Conservation (phyloP, 2,329 filamentous ascomycete species). For the Neonectria ditissima region DNA sequence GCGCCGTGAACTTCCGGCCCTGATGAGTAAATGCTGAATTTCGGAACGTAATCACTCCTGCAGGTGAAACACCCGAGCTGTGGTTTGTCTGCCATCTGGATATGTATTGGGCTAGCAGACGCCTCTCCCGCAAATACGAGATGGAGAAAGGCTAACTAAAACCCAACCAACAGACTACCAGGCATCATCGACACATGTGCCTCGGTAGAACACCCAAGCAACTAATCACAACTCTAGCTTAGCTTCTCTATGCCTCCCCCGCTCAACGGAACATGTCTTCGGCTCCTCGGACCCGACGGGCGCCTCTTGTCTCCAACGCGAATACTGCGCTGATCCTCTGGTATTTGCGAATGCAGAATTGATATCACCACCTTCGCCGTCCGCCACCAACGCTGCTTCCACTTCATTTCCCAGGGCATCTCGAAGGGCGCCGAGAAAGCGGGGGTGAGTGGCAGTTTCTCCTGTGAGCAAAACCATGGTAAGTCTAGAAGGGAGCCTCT, state of each 20-base stretch:
- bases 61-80: too few relatives aligned
- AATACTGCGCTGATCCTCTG: neutral
- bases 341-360: neutral
- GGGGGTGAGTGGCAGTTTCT: conserved; percentile 22
- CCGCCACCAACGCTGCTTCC: neutral
- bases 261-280: neutral
- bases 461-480: conserved; percentile 12
- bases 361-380: neutral
- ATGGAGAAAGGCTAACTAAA: too few relatives aligned
- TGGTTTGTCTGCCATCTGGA: too few relatives aligned
- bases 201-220: neutral
- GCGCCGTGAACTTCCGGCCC: too few relatives aligned
- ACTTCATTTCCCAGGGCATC: neutral
- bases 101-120: too few relatives aligned
- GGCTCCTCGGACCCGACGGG: neutral
- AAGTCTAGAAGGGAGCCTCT: neutral
- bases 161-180: too few relatives aligned
- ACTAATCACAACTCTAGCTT: neutral
- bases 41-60: too few relatives aligned
- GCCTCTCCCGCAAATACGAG: too few relatives aligned
- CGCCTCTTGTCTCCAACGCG: conserved; percentile 6
- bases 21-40: too few relatives aligned
- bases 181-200: neutral
- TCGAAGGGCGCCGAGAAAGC: conserved; percentile 8
- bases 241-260: neutral